Conservation (phyloP, 805 yeast species). For the Wickerhamomyces silvicola region DNA sequence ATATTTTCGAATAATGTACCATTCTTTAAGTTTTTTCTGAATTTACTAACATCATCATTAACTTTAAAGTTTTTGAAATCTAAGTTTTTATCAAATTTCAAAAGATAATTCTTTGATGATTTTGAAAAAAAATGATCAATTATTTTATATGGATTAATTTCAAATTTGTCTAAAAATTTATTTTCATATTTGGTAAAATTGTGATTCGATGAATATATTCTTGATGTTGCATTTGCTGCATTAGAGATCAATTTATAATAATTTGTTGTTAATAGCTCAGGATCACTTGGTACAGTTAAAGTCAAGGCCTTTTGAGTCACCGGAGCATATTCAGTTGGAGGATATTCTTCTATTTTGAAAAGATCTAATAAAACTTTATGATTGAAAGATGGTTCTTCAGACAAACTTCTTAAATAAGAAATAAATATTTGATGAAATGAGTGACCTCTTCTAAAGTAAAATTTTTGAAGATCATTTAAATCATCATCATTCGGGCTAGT, state of each 20-base stretch:
- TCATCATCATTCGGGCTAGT: conserved; percentile 19
- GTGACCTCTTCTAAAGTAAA: conserved; percentile 28
- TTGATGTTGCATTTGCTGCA: conserved; percentile 30
- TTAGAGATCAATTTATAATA: conserved; percentile 27
- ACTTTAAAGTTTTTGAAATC: conserved; percentile 24
- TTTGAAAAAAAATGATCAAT: conserved; percentile 29
- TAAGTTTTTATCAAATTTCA: conserved; percentile 26
- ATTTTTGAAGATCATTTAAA: conserved; percentile 24
- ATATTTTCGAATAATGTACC: conserved; percentile 19
- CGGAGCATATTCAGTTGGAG: conserved; percentile 27
- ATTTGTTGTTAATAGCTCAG: conserved; percentile 17
- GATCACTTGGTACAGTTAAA: conserved; percentile 25
- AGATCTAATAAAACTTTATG: conserved; percentile 26
- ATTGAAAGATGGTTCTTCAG: conserved; percentile 24
- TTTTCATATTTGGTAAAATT: conserved; percentile 32
- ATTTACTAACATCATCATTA: conserved; percentile 16
- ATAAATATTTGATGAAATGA: conserved; percentile 29
- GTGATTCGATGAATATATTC: conserved; percentile 26
- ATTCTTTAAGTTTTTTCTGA: conserved; percentile 19
- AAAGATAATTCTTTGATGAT: conserved; percentile 27
- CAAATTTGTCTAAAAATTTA: conserved; percentile 35
- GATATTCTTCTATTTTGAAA: conserved; percentile 27
- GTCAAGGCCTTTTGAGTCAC: conserved; percentile 29
- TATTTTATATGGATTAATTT: conserved; percentile 31
- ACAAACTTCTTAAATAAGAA: conserved; percentile 27